Base-by-base conservation (phyloP, 805 yeast genomes). In the Kazachstania psychrophila region DNA sequence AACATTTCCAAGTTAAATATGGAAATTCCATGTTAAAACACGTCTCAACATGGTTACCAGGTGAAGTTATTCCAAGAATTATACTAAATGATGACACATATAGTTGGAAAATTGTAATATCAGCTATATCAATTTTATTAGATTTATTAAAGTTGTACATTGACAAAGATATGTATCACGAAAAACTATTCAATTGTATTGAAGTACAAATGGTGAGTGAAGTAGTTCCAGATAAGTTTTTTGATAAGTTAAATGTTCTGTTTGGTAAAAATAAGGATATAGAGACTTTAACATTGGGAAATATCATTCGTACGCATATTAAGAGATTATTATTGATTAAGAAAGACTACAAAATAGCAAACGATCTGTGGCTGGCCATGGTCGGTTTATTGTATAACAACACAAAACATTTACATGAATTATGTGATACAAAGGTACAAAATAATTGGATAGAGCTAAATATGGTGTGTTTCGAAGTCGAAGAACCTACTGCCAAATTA, bases 291-390 rank as follows among this genome's bases (percentile, higher is more conserved):
- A 45, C 54, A 6, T 26, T 55, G 10, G 51, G 52, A 11, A 36
- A 41, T 8, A 33, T 50, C 6, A 22, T 56, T 8, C 31, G 48
- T 22, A 26, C 28, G 17, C 45, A 52, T 29, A 39, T 54, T 2
- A 43, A 31, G 18, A 37, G 40, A 16, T 27, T 49, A 15, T 39
- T 52, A 8, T 14, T 38, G 2, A 38, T 23, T 8, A 46, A 45
- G 28, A 36, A 43, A 10, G 55, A 52, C 22, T 43, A 37, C 16
- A 57, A 54, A 35, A 28, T 50, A 3, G 54, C 56, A 4, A 44
- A 48, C 43, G 60, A 56, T 36, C 35, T 54, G 26, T 57, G 62
- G 62, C 23, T 56, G 10, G 48, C 56, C 2, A 32, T 49, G 33
- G 41, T 43, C 4, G 60, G 58, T 2, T 39, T 57, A 22, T 34